Conservation (phyloP, 2,329 filamentous ascomycete genomes). For the Colletotrichum musicola region DNA sequence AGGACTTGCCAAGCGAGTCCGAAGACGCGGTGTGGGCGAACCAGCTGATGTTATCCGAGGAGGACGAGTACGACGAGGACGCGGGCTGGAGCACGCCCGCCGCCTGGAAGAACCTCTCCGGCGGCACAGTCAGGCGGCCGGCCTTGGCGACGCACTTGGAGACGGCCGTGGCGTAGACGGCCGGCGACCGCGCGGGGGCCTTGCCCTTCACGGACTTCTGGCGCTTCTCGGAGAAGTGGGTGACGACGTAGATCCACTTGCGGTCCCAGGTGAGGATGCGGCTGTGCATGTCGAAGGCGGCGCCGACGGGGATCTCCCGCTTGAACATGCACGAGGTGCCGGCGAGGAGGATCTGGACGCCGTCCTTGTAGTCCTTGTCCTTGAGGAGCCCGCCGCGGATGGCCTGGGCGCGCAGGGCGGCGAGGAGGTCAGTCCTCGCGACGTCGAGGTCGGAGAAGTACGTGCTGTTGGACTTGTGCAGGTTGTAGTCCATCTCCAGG, state of each 20-base stretch:
- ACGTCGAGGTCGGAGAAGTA: slow-evolving; percentile 80
- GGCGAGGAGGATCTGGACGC: slow-evolving; percentile 73
- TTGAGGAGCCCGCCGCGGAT: slow-evolving; percentile 53
- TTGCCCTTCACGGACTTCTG: slow-evolving; percentile 55
- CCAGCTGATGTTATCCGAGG: too few species aligned
- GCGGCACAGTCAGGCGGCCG: slow-evolving; percentile 85
- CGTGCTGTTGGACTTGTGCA: slow-evolving; percentile 79
- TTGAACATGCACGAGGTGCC: slow-evolving; percentile 81
- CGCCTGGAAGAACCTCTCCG: slow-evolving; percentile 49
- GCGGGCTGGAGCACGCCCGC: slow-evolving; percentile 19
- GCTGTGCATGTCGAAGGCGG: slow-evolving; percentile 79
- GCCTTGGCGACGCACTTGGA: slow-evolving; percentile 88
- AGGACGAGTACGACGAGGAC: too few species aligned
- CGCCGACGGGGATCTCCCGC: slow-evolving; percentile 77
- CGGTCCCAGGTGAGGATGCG: slow-evolving; percentile 49
- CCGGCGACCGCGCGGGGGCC: neutral
- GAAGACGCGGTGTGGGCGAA: too few species aligned
- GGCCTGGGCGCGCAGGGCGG: slow-evolving; percentile 45
- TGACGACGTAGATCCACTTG: slow-evolving; percentile 49
- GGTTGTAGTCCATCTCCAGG: slow-evolving; percentile 78
- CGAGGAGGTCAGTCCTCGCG: slow-evolving; percentile 48
- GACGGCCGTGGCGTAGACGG: slow-evolving; percentile 73
- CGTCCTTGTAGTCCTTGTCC: slow-evolving; percentile 46
- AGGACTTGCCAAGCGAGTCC: neutral
- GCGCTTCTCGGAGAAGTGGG: slow-evolving; percentile 45